Conservation (phyloP, 2,329 filamentous ascomycete species). For the Colletotrichum musae region DNA sequence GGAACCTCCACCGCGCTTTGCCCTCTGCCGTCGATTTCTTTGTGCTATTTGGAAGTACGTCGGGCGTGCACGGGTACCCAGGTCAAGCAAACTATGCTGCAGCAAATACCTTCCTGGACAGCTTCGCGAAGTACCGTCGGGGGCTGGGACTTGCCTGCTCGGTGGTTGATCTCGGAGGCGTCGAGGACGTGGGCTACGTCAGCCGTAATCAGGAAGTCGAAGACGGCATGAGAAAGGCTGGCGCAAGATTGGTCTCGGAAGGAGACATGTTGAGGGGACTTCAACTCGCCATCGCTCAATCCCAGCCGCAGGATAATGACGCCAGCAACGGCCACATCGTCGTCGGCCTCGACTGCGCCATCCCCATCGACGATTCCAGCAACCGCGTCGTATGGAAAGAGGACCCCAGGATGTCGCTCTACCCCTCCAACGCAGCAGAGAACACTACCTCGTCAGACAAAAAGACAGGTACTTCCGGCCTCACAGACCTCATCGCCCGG, state of each 20-base stretch:
- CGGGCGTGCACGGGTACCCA: constrained; percentile 51
- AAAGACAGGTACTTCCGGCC: background rate
- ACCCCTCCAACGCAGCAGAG: background rate
- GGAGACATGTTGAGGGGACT: constrained; percentile 2
- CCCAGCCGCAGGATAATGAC: background rate
- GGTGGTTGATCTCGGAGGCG: constrained; percentile 55
- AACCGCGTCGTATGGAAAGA: constrained; percentile 22
- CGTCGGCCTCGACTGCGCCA: constrained; percentile 10
- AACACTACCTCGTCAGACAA: background rate
- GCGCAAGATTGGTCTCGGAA: constrained; percentile 11
- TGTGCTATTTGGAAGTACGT: constrained; percentile 52
- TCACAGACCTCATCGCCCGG: constrained; percentile 4
- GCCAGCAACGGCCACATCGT: background rate
- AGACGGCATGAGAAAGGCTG: constrained; percentile 10
- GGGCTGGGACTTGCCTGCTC: constrained; percentile 53
- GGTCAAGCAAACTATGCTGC: constrained; percentile 58
- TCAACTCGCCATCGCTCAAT: constrained; percentile 14
- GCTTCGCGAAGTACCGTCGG: constrained; percentile 54
- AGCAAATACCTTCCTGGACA: constrained; percentile 58
- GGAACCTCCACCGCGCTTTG: constrained; percentile 56
- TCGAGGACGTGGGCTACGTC: constrained; percentile 54
- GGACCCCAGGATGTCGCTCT: constrained; percentile 18
- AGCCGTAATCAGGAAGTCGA: constrained; percentile 52
- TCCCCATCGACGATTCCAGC: background rate
- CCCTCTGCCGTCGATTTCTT: constrained; percentile 54